Conservation (phyloP, 257 asterid genomes). For the Primulina eburnea region DNA sequence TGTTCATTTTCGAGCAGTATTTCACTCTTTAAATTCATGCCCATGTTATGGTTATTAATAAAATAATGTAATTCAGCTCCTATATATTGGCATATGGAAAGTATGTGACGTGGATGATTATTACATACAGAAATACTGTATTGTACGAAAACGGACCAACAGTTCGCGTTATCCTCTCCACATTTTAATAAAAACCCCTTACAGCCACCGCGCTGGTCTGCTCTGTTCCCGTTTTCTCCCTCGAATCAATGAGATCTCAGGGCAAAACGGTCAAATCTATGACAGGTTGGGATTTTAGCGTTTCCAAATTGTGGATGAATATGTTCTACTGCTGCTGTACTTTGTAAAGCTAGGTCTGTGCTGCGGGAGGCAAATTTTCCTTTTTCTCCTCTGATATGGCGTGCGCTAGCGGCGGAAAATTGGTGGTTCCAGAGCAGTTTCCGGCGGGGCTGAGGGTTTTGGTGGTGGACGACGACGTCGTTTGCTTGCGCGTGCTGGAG, state of each 20-base stretch:
- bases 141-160: not conserved
- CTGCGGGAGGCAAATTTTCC: not conserved
- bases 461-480: conserved; percentile 71
- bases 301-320: conserved; percentile 9
- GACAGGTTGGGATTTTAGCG: conserved; percentile 5
- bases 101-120: not conserved
- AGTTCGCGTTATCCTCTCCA: not conserved
- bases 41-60: too few species aligned
- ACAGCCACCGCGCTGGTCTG: not conserved
- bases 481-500: conserved; percentile 63
- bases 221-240: not conserved
- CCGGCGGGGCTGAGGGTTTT: conserved; percentile 76
- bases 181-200: not conserved
- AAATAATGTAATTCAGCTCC: too few species aligned
- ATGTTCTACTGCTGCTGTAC: not conserved
- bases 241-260: not conserved
- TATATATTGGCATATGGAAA: not conserved
- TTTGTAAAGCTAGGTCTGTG: conserved; percentile 18
- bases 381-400: conserved; percentile 26
- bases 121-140: not conserved
- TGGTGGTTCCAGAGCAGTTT: conserved; percentile 56
- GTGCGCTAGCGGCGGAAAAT: conserved; percentile 33
- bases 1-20: too few species aligned
- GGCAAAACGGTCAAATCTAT: conserved; percentile 5
- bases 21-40: too few species aligned